Percentiles rank a stretch among this genome's conserved stretches.
Conservation (phyloP, 805 yeast genomes). For the Maudiozyma bulderi region DNA sequence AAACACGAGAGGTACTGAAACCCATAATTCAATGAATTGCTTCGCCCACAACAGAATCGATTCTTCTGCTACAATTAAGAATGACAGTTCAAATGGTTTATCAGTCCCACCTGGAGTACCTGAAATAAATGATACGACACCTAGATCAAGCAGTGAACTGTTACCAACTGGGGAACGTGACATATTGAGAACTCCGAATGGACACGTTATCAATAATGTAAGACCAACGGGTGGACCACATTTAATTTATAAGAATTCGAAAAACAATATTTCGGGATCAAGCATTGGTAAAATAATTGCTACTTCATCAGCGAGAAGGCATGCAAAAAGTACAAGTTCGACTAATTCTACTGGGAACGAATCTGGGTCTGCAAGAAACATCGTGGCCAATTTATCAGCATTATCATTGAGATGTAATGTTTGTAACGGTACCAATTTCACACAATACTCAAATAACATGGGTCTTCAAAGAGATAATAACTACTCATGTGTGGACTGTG, state of each 20-base stretch:
- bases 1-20: neutral
- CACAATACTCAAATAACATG: conserved; percentile 4
- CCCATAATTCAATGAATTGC: neutral
- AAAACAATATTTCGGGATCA: neutral
- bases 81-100: neutral
- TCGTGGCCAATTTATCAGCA: neutral
- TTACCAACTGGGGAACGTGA: neutral
- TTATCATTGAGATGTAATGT: conserved; percentile 14
- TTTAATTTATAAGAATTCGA: neutral
- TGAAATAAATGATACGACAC: neutral
- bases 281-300: neutral
- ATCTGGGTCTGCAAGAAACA: neutral
- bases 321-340: neutral
- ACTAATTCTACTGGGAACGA: neutral
- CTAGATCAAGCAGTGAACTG: neutral
- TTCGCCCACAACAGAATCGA: neutral
- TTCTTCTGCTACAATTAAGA: neutral
- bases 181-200: neutral
- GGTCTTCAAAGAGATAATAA: conserved; percentile 8
- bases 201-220: neutral
- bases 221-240: neutral
- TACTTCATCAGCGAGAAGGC: neutral
- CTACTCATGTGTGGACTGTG: conserved; percentile 23
- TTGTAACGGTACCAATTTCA: conserved; percentile 22
- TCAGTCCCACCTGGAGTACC: neutral